Conservation (phyloP, 495 filamentous ascomycete genomes). For the Aspergillus cavernicola region DNA sequence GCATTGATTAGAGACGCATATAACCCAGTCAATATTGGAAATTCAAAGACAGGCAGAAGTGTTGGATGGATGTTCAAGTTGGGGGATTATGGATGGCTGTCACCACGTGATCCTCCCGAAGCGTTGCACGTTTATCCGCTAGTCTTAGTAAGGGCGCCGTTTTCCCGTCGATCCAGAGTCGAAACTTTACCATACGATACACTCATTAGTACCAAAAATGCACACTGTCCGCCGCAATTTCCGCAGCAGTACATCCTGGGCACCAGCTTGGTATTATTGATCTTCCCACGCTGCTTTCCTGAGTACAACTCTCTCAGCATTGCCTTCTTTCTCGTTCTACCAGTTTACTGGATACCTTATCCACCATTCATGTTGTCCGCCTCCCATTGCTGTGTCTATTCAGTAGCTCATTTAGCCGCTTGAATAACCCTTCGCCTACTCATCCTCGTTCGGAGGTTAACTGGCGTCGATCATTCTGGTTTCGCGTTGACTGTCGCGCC, state of each 20-base stretch:
- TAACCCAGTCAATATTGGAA: too few species aligned
- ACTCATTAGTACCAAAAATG: neutral
- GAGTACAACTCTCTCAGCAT: neutral
- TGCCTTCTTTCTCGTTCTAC: neutral
- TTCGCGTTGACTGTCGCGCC: conserved; percentile 40
- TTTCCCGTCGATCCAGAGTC: neutral
- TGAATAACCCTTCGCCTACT: conserved; percentile 11
- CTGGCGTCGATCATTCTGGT: conserved; percentile 31
- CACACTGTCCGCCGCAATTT: neutral
- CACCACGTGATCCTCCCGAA: conserved; percentile 11
- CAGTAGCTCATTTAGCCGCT: neutral
- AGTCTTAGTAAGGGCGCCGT: neutral
- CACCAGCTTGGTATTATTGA: conserved; percentile 1
- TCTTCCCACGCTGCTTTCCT: neutral
- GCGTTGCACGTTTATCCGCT: conserved; percentile 14
- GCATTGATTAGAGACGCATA: neutral
- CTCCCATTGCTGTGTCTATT: neutral
- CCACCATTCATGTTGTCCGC: neutral
- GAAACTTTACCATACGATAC: neutral
- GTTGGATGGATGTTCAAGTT: too few species aligned
- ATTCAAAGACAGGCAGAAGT: neutral
- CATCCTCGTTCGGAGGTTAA: conserved; percentile 30
- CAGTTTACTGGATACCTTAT: neutral
- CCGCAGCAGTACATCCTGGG: neutral
- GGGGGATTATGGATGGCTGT: neutral